These are phyloP conservation scores for Phaeosphaeria sp. DNA, from an alignment of 2,329 filamentous ascomycete species.

Conservation along the genomic window DNA sequence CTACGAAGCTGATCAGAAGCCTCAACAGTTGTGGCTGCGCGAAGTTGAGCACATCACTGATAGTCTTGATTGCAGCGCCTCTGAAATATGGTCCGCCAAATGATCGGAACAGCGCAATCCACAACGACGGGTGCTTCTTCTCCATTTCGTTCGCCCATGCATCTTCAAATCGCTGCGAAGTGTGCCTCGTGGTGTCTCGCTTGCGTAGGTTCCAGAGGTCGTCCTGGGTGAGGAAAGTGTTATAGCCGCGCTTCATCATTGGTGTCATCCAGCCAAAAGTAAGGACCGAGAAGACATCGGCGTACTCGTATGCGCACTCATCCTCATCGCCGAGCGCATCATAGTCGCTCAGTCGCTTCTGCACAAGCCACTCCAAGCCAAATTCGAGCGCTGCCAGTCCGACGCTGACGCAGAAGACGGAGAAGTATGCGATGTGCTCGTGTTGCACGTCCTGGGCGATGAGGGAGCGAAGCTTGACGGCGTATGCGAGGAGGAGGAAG, in stretches of 20 bases:
- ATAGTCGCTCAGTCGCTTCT: slow-evolving; percentile 76
- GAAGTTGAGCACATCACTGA: slow-evolving; percentile 86
- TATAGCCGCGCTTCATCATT: slow-evolving; percentile 94
- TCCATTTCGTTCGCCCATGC: slow-evolving; percentile 80
- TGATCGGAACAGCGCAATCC: slow-evolving; percentile 82
- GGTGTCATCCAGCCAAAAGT: slow-evolving; percentile 99
- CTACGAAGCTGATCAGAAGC: slow-evolving; percentile 82
- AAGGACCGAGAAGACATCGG: slow-evolving; percentile 89
- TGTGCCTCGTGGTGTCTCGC: slow-evolving; percentile 78
- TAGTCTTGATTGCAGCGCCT: slow-evolving; percentile 85
- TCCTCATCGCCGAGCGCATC: slow-evolving; percentile 72
- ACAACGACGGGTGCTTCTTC: slow-evolving; percentile 78
- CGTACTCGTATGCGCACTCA: slow-evolving; percentile 84
- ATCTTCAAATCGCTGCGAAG: slow-evolving; percentile 72
- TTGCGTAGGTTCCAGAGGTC: slow-evolving; percentile 92
- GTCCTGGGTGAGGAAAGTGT: slow-evolving; percentile 88
- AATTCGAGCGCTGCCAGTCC: slow-evolving; percentile 76
- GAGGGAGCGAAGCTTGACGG: slow-evolving; percentile 85
- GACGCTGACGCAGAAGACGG: slow-evolving; percentile 75
- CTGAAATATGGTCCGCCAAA: slow-evolving; percentile 86
- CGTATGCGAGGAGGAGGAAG: slow-evolving; percentile 78
- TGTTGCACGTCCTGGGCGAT: slow-evolving; percentile 77
- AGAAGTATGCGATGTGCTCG: slow-evolving; percentile 74
- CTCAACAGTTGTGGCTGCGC: slow-evolving; percentile 89
- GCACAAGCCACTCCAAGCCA: slow-evolving; percentile 82